Base-by-base conservation (phyloP, 1,284 basidiomycete species). In the Athelia psychrophila region DNA sequence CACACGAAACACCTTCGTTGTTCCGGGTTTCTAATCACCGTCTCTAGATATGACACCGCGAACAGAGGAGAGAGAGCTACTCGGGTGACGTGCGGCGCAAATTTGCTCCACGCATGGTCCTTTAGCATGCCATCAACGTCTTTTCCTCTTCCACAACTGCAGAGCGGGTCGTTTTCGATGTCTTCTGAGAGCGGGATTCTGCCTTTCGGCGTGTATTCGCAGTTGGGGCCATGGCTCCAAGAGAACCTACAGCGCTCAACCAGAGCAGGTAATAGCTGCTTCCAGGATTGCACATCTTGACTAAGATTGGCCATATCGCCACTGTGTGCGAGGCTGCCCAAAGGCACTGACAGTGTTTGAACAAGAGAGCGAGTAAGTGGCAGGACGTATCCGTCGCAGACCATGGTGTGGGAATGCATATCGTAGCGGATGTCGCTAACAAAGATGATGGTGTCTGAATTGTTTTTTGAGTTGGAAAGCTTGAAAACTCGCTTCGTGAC, bases 11-110 rank as follows among this genome's bases (percentile, higher is more conserved):
- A 69, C 55, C 54, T 56, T 44, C 57, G 54, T 2, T 44, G 55
- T 4, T 48, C 48, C 18, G 57, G 55, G 33, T 33, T 53, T n/a
- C 12, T 51, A 33, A n/a, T 65, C 9, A 73, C 62, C 15, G 57
- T 55, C 53, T 80, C 73, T 52, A 78, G 50, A 53, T 74, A 78
- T 10, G 74, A 67, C 18, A 77, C 70, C 0, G 73, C 66, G 51
- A 80, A 82, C 1, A 81, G 60, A 0, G 76, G 79, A 6, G 73
- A 67, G 33, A 81, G 65, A 2, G 77, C 81, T 12, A 70, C 61
- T 16, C 80, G 66, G 2, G 79, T 81, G 24, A 70, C 72, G 45
- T 70, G 65, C 3, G 71, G 68, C 2, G 69, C 69, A 10, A 78
- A 58, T 0, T 48, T 23, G 44, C 61, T 61, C 73, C 73, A 76